Conservation (phyloP, 768 basidiomycete genomes). For the Hypsizygus marmoreus region DNA sequence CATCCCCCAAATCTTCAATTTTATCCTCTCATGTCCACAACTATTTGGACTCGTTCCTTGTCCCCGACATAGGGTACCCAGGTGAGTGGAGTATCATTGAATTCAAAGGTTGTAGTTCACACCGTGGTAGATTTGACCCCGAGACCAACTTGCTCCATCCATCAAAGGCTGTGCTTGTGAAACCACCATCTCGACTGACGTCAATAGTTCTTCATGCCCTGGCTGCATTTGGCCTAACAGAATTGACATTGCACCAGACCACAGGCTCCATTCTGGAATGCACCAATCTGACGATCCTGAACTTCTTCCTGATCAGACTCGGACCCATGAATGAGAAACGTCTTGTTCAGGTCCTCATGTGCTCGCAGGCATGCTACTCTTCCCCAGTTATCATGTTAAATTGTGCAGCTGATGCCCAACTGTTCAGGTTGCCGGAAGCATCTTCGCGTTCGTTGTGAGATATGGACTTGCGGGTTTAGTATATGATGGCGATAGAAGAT, state of each 20-base stretch:
- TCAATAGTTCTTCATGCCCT: constrained; percentile 59
- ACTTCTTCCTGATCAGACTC: constrained; percentile 75
- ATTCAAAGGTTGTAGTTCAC: constrained; percentile 4
- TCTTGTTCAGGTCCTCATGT: constrained; percentile 73
- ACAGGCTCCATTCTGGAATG: constrained; percentile 65
- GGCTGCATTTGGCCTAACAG: constrained; percentile 63
- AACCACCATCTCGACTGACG: constrained; percentile 57
- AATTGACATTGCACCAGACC: constrained; percentile 55
- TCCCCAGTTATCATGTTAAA: no score
- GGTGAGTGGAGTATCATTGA: constrained; percentile 45
- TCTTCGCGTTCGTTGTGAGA: constrained; percentile 80
- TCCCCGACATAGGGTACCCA: constrained; percentile 91
- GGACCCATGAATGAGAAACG: constrained; percentile 87
- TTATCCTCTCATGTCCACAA: constrained; percentile 91
- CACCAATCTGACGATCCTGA: constrained; percentile 92
- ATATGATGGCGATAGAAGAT: constrained; percentile 91
- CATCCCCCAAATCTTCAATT: constrained; percentile 98
- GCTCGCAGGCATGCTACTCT: constrained; percentile 57
- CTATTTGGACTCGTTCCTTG: constrained; percentile 92
- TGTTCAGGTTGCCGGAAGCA: constrained; percentile 68
- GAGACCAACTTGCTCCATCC: constrained; percentile 79
- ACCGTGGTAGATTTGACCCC: constrained; percentile 62
- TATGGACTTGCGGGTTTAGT: constrained; percentile 89
- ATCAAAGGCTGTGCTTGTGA: constrained; percentile 64
- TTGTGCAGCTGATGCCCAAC: no score